These are phyloP conservation scores for Cinnamomum chago DNA, from an alignment of 164 flowering plant species.

Conservation along the genomic window DNA sequence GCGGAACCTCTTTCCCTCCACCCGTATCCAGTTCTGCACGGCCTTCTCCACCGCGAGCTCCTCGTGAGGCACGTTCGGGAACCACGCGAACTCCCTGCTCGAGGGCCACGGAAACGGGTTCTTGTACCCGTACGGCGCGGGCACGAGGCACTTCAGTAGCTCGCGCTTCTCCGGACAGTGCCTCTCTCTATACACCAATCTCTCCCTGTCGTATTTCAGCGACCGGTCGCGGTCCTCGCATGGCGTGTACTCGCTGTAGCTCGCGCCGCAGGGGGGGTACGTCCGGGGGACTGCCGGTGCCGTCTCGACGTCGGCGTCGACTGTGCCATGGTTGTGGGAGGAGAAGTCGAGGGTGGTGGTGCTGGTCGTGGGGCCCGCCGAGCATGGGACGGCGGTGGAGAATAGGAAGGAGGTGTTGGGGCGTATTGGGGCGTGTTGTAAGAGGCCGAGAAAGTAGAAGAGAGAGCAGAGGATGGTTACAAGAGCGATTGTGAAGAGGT, in stretches of 20 bases:
- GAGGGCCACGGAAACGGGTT: constrained; percentile 80
- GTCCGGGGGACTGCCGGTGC: constrained; percentile 18
- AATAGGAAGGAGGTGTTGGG: constrained; percentile 1
- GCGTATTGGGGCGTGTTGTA: constrained; percentile 28
- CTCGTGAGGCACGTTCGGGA: constrained; percentile 81
- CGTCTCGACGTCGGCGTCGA: constrained; percentile 7
- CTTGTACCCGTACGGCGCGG: constrained; percentile 76
- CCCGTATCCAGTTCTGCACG: constrained; percentile 83
- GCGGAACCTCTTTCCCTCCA: constrained; percentile 58
- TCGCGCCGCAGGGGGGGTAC: constrained; percentile 50
- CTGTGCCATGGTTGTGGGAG: constrained; percentile 44
- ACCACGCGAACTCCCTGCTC: constrained; percentile 78
- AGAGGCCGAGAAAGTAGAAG: constrained; percentile 54
- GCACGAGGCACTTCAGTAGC: constrained; percentile 53
- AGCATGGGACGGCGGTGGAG: constrained; percentile 2
- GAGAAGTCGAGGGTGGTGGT: constrained; percentile 48
- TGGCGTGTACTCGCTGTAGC: constrained; percentile 73
- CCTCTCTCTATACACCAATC: constrained; percentile 65
- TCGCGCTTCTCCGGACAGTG: constrained; percentile 65
- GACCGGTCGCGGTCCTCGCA: constrained; percentile 72
- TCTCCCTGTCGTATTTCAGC: constrained; percentile 46
- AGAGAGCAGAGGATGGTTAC: constrained; percentile 43
- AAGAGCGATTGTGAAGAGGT: constrained; percentile 26
- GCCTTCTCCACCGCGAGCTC: constrained; percentile 77
- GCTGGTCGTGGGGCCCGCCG: not conserved